Base-by-base conservation (phyloP, 805 yeast genomes). In the Nakazawaea wickerhamii region DNA sequence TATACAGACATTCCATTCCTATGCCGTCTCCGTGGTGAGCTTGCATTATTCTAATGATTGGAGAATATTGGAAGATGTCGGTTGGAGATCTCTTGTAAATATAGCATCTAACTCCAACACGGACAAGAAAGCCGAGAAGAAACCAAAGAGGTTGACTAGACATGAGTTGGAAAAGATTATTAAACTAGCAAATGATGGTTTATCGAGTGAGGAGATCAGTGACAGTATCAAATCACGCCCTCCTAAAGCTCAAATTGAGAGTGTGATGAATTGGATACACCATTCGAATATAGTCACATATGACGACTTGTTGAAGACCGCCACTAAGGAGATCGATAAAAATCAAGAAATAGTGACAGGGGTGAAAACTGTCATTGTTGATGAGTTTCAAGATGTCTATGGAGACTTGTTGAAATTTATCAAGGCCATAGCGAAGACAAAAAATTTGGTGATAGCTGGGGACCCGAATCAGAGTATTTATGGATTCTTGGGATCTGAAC, bases 301-400 rank as follows among this genome's bases (percentile, higher is more conserved):
- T 21, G 18, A 30, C 15, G 40, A 34, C 14, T 23, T 43, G 21
- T 13, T 43, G 10, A 13, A 15, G n/a, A 34, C 36, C 4, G 42
- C 43, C 7, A 38, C 40, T 3, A 9, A 20, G 9, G 20, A 23
- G 13, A 28, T 43, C 23, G 17, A n/a, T 4, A 27, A 28, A 14
- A 19, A 33, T 0, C 59, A 58, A 1, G 50, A 45, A 9, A 48
- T 53, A 14, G 27, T 51, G 6, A 30, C 46, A 1, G 47, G 53
- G 4, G 61, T 59, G 48, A 67, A 67, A 39, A 62, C 68, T 2
- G 66, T 81, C 0, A 57, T 84, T 1, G 78, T 84, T 10, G 91
- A 84, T 60, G 91, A 84, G 55, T 80, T 79, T 52, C 91, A 84
- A 55, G 91, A 84, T 57, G 67, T 83, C 55, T 75, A 79, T 48